Evolutionary conservation across 2,329 filamentous ascomycete species (phyloP).

Genomic region (Coniosporium tulheliwenetii): DNA sequence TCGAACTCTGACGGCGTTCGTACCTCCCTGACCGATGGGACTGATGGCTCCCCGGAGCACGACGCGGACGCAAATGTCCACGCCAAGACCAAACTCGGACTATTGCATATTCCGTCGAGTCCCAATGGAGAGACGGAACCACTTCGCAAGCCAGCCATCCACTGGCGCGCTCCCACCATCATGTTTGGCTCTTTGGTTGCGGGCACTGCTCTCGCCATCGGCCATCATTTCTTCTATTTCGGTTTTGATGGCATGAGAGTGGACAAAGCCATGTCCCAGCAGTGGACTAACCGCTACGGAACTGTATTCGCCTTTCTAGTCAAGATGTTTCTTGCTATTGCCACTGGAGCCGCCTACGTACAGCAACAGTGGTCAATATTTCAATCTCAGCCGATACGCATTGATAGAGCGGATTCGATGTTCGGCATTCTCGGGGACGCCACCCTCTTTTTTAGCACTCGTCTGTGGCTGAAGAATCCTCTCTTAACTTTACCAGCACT

Average conservation of each 20-base stretch:
- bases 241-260: neutral
- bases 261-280: constrained; percentile 2
- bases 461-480: neutral
- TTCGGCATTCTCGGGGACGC: neutral
- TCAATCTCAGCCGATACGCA: neutral
- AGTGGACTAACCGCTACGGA: constrained; percentile 6
- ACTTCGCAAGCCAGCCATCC: neutral
- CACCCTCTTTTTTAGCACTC: neutral
- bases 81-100: too few species aligned
- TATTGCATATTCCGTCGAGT: too few species aligned
- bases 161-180: constrained; percentile 1
- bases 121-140: neutral
- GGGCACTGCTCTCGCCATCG: constrained; percentile 4
- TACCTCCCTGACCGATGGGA: too few species aligned
- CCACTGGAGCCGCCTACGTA: constrained; percentile 5
- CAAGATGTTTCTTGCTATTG: constrained; percentile 4
- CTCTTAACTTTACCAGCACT: neutral
- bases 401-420: neutral
- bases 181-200: constrained; percentile 1
- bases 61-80: too few species aligned
- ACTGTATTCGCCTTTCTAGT: constrained; percentile 9
- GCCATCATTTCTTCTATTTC: constrained; percentile 8
- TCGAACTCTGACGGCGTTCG: too few species aligned
- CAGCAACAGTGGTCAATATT: constrained; percentile 7
- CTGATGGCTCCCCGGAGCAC: too few species aligned